phyloP scores from a whole-genome alignment of 129 eudicot genomes.

The Solidago caesia region DNA sequence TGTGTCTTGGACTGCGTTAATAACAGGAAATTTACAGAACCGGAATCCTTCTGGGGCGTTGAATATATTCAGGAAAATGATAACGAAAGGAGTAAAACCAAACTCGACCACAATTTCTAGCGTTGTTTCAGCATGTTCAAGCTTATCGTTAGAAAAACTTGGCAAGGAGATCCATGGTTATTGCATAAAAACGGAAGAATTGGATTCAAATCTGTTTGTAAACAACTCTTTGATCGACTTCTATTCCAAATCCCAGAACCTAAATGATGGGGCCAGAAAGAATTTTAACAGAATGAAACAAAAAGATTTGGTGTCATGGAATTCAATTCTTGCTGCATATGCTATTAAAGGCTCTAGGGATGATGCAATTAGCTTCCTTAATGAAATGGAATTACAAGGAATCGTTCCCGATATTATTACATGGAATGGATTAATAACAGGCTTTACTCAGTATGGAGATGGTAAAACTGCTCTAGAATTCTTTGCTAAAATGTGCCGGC shows the following conservation, averaged over 20 bases:
- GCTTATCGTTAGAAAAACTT: slow-evolving; percentile 30
- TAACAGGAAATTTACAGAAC: slow-evolving; percentile 41
- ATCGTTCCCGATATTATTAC: slow-evolving; percentile 40
- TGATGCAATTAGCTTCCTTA: slow-evolving; percentile 33
- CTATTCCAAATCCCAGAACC: slow-evolving; percentile 33
- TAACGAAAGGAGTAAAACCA: slow-evolving; percentile 35
- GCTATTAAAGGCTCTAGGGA: slow-evolving; percentile 38
- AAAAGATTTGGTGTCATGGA: slow-evolving; percentile 54
- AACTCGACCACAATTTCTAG: slow-evolving; percentile 44
- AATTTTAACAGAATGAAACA: slow-evolving; percentile 37
- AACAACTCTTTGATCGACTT: slow-evolving; percentile 37
- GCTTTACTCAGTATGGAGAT: slow-evolving; percentile 42
- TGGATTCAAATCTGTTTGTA: slow-evolving; percentile 43
- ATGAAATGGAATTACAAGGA: slow-evolving; percentile 48
- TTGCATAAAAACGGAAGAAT: slow-evolving; percentile 38
- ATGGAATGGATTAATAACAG: slow-evolving; percentile 46
- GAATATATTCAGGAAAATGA: slow-evolving; percentile 40
- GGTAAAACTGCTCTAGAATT: slow-evolving; percentile 47
- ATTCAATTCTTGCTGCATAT: slow-evolving; percentile 39
- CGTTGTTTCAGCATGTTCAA: slow-evolving; percentile 39
- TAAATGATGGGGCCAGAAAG: slow-evolving; percentile 25
- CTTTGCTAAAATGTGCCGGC: slow-evolving; percentile 36
- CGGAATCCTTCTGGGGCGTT: slow-evolving; percentile 33
- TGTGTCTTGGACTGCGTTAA: slow-evolving; percentile 52
- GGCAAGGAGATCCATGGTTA: slow-evolving; percentile 53